Conservation (phyloP, 202 grass and related monocot species). For the Digitaria exilis region DNA sequence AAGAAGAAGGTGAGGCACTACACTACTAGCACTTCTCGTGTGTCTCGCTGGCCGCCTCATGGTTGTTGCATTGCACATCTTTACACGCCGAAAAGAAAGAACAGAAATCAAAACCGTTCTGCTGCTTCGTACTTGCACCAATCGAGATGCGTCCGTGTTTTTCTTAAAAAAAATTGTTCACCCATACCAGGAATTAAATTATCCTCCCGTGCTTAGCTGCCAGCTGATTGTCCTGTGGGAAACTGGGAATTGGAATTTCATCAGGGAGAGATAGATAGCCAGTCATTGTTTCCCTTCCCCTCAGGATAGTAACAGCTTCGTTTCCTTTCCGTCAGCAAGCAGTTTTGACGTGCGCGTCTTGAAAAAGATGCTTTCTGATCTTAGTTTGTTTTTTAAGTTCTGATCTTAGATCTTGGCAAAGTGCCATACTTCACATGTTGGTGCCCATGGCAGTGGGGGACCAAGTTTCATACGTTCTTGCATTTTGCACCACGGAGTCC, state of each 20-base stretch:
- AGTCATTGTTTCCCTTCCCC: not conserved
- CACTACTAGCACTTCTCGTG: not conserved
- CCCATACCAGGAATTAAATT: not conserved
- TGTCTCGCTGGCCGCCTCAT: not conserved
- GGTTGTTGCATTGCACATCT: not conserved
- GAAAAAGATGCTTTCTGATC: slow-evolving; percentile 1
- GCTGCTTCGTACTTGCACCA: slow-evolving; percentile 6
- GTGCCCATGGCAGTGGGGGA: not conserved
- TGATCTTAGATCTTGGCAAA: not conserved
- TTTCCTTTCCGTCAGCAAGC: slow-evolving; percentile 6
- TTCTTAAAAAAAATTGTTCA: not conserved
- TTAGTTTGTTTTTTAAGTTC: no score
- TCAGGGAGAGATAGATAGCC: not conserved
- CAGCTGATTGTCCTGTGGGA: not conserved
- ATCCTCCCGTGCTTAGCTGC: not conserved
- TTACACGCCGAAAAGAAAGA: not conserved
- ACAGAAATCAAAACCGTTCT: not conserved
- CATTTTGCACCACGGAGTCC: not conserved
- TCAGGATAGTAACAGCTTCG: not conserved
- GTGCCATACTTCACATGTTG: not conserved
- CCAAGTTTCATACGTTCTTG: not conserved
- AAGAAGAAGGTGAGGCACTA: slow-evolving; percentile 76
- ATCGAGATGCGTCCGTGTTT: not conserved
- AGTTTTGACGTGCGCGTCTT: not conserved
- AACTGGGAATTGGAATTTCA: not conserved